A percentile compares a stretch with the other conserved stretches of the same genome.
These are phyloP conservation scores for Brassica nigra DNA, from an alignment of 345 rosid genomes.

Conservation along the genomic window DNA sequence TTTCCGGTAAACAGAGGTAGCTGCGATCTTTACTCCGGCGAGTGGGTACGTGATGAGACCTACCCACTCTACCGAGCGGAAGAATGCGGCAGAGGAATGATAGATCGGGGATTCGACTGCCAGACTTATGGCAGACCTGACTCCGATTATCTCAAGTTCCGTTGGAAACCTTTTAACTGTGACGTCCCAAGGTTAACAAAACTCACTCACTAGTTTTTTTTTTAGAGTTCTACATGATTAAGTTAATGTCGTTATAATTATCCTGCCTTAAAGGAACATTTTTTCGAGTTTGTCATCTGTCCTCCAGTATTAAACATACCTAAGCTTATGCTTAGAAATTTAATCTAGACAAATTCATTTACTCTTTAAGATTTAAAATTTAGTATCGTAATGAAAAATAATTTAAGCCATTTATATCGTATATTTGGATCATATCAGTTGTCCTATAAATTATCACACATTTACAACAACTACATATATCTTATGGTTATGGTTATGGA, in stretches of 20 bases:
- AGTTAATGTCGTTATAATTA: neutral
- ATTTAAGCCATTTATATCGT: neutral
- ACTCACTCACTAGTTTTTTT: conserved; percentile 13
- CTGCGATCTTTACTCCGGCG: conserved; percentile 61
- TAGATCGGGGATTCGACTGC: conserved; percentile 81
- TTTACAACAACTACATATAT: neutral
- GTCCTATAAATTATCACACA: neutral
- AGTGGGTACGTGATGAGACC: conserved; percentile 73
- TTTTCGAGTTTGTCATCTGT: neutral
- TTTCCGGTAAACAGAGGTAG: conserved; percentile 37
- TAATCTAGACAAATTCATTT: neutral
- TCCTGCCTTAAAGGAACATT: conserved; percentile 10
- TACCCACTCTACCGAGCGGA: conserved; percentile 69
- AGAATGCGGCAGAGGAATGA: conserved; percentile 58
- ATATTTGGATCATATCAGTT: conserved; percentile 13
- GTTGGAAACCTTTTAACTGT: conserved; percentile 87
- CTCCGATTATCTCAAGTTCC: conserved; percentile 78
- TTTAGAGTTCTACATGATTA: neutral
- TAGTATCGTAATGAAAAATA: neutral
- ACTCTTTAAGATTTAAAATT: neutral
- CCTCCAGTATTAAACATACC: neutral
- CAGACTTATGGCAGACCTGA: conserved; percentile 86
- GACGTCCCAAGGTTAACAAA: conserved; percentile 72
- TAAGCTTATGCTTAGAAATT: neutral
- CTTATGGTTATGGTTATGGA: neutral